These are phyloP conservation scores for Termitomyces sp. DNA, from an alignment of 768 basidiomycete genomes.

Conservation along the genomic window DNA sequence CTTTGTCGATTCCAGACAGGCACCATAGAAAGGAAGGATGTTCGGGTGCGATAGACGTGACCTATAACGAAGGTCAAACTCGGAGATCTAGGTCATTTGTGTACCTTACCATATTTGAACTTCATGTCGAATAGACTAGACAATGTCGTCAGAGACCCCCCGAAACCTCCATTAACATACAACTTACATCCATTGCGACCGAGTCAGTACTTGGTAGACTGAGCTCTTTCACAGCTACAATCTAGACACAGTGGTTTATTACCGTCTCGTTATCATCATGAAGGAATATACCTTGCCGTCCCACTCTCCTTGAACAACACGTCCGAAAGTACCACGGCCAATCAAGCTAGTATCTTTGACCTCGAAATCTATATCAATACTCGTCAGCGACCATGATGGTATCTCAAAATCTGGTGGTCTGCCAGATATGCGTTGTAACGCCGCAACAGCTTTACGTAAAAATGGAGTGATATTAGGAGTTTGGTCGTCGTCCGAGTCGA, in stretches of 20 bases:
- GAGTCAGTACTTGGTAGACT: slow-evolving; percentile 9
- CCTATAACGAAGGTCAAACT: slow-evolving; percentile 21
- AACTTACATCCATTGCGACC: slow-evolving; percentile 6
- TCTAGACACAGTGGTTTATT: slow-evolving; percentile 4
- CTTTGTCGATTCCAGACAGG: slow-evolving; percentile 33
- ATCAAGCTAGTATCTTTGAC: slow-evolving; percentile 12
- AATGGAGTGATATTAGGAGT: slow-evolving; percentile 7
- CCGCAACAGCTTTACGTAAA: slow-evolving; percentile 9
- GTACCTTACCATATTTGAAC: slow-evolving; percentile 32
- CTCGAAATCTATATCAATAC: slow-evolving; percentile 19
- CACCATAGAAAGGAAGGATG: slow-evolving; percentile 44
- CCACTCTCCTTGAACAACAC: slow-evolving; percentile 23
- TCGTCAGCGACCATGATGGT: slow-evolving; percentile 19
- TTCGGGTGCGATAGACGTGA: slow-evolving; percentile 33
- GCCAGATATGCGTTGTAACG: slow-evolving; percentile 8
- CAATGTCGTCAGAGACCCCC: background rate
- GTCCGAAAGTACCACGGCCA: slow-evolving; percentile 22
- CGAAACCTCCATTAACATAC: background rate
- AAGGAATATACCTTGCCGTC: slow-evolving; percentile 12
- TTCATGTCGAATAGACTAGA: slow-evolving; percentile 35
- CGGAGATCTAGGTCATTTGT: background rate
- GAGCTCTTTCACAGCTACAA: slow-evolving; percentile 26
- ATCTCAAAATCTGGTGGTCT: slow-evolving; percentile 13
- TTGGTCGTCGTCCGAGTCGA: background rate
- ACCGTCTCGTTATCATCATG: background rate